phyloP scores from a whole-genome alignment of 306 rosid genomes.

The Cicer chorassanicum region DNA sequence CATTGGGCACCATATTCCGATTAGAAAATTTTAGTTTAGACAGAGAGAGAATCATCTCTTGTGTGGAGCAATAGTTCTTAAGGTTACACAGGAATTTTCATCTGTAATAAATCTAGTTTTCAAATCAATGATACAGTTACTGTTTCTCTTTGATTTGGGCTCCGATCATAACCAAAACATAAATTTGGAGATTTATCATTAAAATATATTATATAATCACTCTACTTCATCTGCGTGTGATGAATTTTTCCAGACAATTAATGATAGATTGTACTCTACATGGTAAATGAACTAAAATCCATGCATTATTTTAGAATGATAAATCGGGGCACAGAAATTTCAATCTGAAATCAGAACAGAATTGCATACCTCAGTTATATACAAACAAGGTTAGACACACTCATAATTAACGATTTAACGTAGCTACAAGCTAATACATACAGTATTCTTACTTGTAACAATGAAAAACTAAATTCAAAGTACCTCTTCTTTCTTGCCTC shows the following conservation, averaged over 20 bases:
- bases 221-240: background rate
- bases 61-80: background rate
- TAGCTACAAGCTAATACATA: constrained; percentile 23
- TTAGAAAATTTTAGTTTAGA: background rate
- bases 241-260: constrained; percentile 24
- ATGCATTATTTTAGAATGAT: background rate
- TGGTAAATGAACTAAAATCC: constrained; percentile 10
- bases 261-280: background rate
- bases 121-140: background rate
- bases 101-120: background rate
- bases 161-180: background rate
- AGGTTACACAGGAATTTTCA: background rate
- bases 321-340: background rate
- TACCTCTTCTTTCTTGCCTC: constrained; percentile 96
- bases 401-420: background rate
- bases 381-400: constrained; percentile 24
- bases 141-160: background rate
- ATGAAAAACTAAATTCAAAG: constrained; percentile 13
- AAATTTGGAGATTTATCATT: constrained; percentile 22
- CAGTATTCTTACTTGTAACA: background rate
- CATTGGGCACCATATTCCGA: background rate
- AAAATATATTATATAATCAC: background rate
- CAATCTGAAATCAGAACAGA: constrained; percentile 9
- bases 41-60: background rate
- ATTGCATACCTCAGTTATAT: constrained; percentile 20